Conservation (phyloP, 768 basidiomycete species). For the Suillus discolor region DNA sequence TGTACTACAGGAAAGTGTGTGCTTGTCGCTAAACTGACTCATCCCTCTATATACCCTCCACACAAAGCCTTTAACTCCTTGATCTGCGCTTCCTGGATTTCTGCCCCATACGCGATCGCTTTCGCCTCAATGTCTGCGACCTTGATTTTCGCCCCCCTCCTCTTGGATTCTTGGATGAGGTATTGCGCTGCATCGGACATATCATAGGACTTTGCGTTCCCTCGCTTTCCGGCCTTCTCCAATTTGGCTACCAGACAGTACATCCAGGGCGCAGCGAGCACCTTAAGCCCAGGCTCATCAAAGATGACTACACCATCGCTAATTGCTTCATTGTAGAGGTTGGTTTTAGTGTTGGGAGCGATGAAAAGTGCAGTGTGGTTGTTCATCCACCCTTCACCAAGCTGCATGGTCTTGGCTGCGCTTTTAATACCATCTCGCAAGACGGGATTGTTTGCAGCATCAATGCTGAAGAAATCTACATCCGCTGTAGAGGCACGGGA, state of each 20-base stretch:
- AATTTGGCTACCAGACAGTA: slow-evolving; percentile 16
- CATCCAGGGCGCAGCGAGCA: slow-evolving; percentile 18
- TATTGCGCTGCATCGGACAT: slow-evolving; percentile 17
- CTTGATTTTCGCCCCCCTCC: background rate
- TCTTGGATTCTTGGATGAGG: slow-evolving; percentile 7
- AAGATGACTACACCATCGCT: slow-evolving; percentile 16
- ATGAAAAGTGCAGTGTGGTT: background rate
- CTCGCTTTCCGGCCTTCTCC: slow-evolving; percentile 12
- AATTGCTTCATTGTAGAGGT: slow-evolving; percentile 15
- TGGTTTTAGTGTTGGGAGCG: background rate
- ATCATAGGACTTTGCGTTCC: slow-evolving; percentile 13
- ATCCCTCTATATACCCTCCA: background rate
- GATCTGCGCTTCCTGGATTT: background rate
- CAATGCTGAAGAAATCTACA: slow-evolving; percentile 2
- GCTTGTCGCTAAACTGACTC: background rate
- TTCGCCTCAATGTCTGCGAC: background rate
- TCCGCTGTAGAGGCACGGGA: background rate
- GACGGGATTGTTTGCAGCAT: background rate
- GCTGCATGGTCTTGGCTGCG: background rate
- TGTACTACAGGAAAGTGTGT: background rate
- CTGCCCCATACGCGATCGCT: background rate
- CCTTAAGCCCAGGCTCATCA: slow-evolving; percentile 14
- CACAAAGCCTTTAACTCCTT: background rate
- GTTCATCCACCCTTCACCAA: background rate
- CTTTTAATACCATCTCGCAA: background rate